These are phyloP conservation scores for Colletotrichum lini DNA, from an alignment of 2,329 filamentous ascomycete species.

Conservation along the genomic window DNA sequence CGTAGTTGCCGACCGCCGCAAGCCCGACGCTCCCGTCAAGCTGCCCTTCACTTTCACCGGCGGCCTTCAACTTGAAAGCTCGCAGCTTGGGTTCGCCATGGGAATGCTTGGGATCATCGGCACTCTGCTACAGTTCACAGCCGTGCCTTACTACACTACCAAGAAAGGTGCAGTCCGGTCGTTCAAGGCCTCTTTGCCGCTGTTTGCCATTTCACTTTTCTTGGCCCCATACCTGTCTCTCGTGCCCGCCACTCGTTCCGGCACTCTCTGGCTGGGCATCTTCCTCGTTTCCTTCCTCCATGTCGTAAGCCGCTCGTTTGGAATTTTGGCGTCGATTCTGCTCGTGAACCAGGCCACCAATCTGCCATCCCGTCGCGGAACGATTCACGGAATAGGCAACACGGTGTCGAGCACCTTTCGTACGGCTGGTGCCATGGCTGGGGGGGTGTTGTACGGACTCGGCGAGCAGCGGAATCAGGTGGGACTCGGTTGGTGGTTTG, in stretches of 20 bases:
- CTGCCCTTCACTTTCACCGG: slow-evolving; percentile 2
- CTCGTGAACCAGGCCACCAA: slow-evolving; percentile 17
- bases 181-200: slow-evolving; percentile 7
- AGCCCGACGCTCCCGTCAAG: not conserved
- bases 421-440: not conserved
- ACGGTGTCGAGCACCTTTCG: slow-evolving; percentile 7
- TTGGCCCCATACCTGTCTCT: not conserved
- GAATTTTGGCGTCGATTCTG: slow-evolving; percentile 7
- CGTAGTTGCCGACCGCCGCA: slow-evolving; percentile 8
- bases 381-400: slow-evolving; percentile 15
- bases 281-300: not conserved
- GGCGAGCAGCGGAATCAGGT: not conserved
- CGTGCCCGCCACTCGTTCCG: not conserved
- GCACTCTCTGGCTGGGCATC: not conserved
- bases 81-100: not conserved
- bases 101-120: slow-evolving; percentile 1
- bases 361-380: slow-evolving; percentile 8
- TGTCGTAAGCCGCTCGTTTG: slow-evolving; percentile 1
- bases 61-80: not conserved
- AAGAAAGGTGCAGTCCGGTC: not conserved
- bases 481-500: slow-evolving; percentile 5
- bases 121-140: slow-evolving; percentile 1
- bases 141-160: not conserved
- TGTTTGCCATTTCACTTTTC: slow-evolving; percentile 1
- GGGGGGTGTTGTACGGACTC: not conserved